These are phyloP conservation scores for Coniochaeta hoffmannii DNA, from an alignment of 2,329 filamentous ascomycete species.

Conservation along the genomic window DNA sequence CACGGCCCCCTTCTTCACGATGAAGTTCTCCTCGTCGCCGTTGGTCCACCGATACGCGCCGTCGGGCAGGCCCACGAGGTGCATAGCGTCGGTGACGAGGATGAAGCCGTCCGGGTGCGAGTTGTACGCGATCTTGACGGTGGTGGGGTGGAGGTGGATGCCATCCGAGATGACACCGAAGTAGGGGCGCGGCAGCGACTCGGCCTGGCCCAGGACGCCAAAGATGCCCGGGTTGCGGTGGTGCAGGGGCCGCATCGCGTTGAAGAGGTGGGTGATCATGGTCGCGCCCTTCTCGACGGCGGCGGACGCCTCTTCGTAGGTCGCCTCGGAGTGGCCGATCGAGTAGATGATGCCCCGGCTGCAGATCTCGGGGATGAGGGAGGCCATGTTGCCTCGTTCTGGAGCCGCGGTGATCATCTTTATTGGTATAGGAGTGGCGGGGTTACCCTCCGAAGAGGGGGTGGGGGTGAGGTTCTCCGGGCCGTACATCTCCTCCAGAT, in stretches of 20 bases:
- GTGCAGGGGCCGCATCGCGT: slow-evolving; percentile 84
- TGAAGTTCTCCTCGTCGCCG: slow-evolving; percentile 46
- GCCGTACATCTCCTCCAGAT: slow-evolving; percentile 68
- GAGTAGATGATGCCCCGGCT: slow-evolving; percentile 65
- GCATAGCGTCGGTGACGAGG: slow-evolving; percentile 89
- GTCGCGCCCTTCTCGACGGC: slow-evolving; percentile 69
- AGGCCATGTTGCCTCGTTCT: slow-evolving; percentile 64
- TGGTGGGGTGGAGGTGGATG: slow-evolving; percentile 81
- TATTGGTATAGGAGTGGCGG: slow-evolving; percentile 41
- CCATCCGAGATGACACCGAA: slow-evolving; percentile 90
- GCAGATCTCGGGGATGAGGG: slow-evolving; percentile 59
- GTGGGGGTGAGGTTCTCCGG: slow-evolving; percentile 50
- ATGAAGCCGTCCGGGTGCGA: slow-evolving; percentile 80
- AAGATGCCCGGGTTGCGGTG: slow-evolving; percentile 90
- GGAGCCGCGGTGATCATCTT: slow-evolving; percentile 84
- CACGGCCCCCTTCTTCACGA: slow-evolving; percentile 64
- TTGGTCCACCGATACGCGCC: slow-evolving; percentile 85
- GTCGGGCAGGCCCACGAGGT: slow-evolving; percentile 74
- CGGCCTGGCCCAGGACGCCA: slow-evolving; percentile 67
- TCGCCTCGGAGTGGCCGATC: slow-evolving; percentile 81
- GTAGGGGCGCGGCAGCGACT: slow-evolving; percentile 56
- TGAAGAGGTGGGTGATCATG: slow-evolving; percentile 93
- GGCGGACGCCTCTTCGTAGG: slow-evolving; percentile 70
- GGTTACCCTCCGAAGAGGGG: slow-evolving; percentile 14
- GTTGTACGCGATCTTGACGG: slow-evolving; percentile 82